phyloP scores from a whole-genome alignment of 371 early-diverging fungal species.

The Mucor circinelloides region DNA sequence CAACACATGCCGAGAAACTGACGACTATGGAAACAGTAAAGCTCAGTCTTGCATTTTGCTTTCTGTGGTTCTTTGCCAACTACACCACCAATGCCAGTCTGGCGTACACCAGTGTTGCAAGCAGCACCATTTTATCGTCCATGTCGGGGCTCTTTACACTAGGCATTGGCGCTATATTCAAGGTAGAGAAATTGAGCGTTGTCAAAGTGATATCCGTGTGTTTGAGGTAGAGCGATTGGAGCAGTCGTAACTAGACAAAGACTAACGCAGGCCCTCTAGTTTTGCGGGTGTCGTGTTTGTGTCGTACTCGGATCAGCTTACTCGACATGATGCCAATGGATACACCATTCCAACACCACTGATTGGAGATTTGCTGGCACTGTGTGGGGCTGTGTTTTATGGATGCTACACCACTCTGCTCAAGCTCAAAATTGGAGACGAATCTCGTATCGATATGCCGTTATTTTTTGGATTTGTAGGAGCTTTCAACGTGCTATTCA shows the following conservation, averaged over 20 bases:
- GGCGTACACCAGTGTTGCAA: constrained; percentile 73
- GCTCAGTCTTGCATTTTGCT: constrained; percentile 67
- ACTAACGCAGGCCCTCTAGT: constrained; percentile 25
- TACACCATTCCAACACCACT: constrained; percentile 29
- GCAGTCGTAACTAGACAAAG: background rate
- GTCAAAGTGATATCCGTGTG: constrained; percentile 62
- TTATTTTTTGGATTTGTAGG: constrained; percentile 87
- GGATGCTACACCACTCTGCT: constrained; percentile 79
- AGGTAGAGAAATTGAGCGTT: constrained; percentile 64
- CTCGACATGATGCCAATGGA: constrained; percentile 6
- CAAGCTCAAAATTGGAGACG: constrained; percentile 71
- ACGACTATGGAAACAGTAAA: constrained; percentile 49
- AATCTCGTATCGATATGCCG: constrained; percentile 73
- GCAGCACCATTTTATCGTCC: constrained; percentile 71
- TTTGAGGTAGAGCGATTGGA: constrained; percentile 40
- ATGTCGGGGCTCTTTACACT: constrained; percentile 80
- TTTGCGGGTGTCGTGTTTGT: constrained; percentile 63
- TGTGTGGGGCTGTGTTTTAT: constrained; percentile 77
- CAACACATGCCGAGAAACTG: background rate
- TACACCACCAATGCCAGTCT: constrained; percentile 70
- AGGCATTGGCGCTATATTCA: constrained; percentile 65
- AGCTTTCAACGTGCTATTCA: constrained; percentile 66
- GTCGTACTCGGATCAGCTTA: constrained; percentile 45
- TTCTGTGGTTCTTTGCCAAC: constrained; percentile 76
- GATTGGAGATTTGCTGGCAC: constrained; percentile 72